Conservation (phyloP, 805 yeast species). For the Candida multigemmis region DNA sequence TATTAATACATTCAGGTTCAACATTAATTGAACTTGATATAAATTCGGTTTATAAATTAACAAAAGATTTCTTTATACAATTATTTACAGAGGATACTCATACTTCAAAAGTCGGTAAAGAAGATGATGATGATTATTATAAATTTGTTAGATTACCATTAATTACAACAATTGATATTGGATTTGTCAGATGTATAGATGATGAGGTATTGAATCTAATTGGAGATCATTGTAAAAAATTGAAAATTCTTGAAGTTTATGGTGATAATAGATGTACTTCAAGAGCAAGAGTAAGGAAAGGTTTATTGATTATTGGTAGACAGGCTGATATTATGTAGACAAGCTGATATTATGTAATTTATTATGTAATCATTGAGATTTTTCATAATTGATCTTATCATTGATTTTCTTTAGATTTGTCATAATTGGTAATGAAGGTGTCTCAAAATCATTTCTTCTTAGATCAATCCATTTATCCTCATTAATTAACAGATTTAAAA, state of each 20-base stretch:
- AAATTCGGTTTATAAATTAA: conserved; percentile 60
- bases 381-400: too few species aligned
- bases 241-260: conserved; percentile 67
- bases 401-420: conserved; percentile 58
- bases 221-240: conserved; percentile 49
- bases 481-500: conserved; percentile 16
- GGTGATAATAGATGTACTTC: conserved; percentile 67
- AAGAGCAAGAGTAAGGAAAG: conserved; percentile 41
- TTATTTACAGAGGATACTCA: conserved; percentile 29
- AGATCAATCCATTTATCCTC: conserved; percentile 13
- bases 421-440: conserved; percentile 43
- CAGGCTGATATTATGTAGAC: conserved; percentile 51
- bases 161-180: conserved; percentile 61
- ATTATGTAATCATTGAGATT: too few species aligned
- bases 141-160: conserved; percentile 35
- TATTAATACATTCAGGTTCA: conserved; percentile 52
- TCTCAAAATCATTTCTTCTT: conserved; percentile 7
- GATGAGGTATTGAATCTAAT: conserved; percentile 55
- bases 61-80: conserved; percentile 40
- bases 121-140: conserved; percentile 2
- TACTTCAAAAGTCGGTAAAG: conserved; percentile 4
- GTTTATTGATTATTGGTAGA: conserved; percentile 62
- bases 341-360: not conserved
- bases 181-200: conserved; percentile 73
- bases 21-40: conserved; percentile 64